A percentile compares a stretch with the other conserved stretches of the same genome.
Evolutionary conservation across 352 stramenopile species (phyloP).

Genomic region (Phytophthora quininea): DNA sequence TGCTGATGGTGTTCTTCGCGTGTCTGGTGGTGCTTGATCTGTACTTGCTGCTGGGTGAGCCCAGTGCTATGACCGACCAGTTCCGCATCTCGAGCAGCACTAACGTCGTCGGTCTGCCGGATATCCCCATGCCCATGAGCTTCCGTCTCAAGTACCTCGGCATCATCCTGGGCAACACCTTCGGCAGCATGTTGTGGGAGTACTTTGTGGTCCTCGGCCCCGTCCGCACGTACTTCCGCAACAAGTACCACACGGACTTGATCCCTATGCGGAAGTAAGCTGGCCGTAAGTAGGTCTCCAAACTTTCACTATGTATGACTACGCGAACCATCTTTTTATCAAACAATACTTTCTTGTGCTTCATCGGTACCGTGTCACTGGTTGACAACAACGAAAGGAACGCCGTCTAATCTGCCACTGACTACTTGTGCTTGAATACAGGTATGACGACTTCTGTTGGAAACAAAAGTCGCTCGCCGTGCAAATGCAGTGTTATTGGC

Average conservation of each 20-base stretch:
- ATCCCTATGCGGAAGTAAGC: conserved; percentile 37
- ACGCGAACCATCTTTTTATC: no score
- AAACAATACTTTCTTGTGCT: no score
- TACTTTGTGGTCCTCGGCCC: conserved; percentile 45
- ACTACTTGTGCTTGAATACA: no score
- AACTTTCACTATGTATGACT: no score
- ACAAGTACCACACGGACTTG: conserved; percentile 39
- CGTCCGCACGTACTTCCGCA: conserved; percentile 41
- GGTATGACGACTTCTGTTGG: no score
- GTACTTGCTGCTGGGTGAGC: conserved; percentile 50
- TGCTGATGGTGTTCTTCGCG: conserved; percentile 41
- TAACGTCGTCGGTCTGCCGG: conserved; percentile 54
- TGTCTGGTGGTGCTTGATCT: conserved; percentile 34
- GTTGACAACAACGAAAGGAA: no score
- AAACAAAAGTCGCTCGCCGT: no score
- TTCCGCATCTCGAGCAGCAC: conserved; percentile 61
- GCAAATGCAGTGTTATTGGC: no score
- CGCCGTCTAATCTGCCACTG: no score
- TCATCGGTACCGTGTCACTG: no score
- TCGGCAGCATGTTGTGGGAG: conserved; percentile 37
- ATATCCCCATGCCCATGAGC: conserved; percentile 45
- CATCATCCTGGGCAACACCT: conserved; percentile 37
- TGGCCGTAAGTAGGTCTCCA: background rate
- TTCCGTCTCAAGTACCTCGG: conserved; percentile 46
- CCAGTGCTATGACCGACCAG: conserved; percentile 40